These are phyloP conservation scores for Fragaria ananassa DNA, from an alignment of 306 rosid species.

Conservation along the genomic window DNA sequence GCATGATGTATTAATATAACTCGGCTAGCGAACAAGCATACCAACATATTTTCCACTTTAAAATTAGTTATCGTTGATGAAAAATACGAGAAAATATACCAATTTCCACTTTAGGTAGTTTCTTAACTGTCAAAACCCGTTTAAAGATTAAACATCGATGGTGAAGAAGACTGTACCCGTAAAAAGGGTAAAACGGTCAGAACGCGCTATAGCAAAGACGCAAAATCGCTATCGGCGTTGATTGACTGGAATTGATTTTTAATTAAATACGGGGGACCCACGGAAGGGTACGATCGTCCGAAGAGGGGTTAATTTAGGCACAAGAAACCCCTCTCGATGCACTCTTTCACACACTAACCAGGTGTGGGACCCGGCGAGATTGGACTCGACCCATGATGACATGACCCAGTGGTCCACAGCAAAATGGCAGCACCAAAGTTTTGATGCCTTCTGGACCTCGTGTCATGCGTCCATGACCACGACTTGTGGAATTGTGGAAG, in stretches of 20 bases:
- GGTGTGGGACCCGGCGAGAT: slow-evolving; percentile 16
- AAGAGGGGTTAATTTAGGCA: slow-evolving; percentile 21
- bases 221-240: neutral
- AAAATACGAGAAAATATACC: neutral
- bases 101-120: neutral
- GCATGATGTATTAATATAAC: neutral
- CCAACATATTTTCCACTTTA: too few species aligned
- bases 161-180: too few species aligned
- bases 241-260: neutral
- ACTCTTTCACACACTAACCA: slow-evolving; percentile 3
- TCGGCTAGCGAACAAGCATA: too few species aligned
- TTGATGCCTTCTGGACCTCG: neutral
- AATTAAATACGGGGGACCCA: neutral
- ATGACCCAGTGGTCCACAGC: slow-evolving; percentile 8
- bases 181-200: neutral
- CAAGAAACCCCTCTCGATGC: slow-evolving; percentile 23
- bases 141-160: neutral
- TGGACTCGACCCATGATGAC: neutral
- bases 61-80: too few species aligned
- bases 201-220: neutral
- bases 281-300: slow-evolving; percentile 19
- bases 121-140: neutral
- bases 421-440: neutral
- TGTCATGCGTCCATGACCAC: neutral
- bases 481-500: neutral